Base-by-base conservation (phyloP, 2,329 filamentous ascomycete genomes). In the Phoma sp. region DNA sequence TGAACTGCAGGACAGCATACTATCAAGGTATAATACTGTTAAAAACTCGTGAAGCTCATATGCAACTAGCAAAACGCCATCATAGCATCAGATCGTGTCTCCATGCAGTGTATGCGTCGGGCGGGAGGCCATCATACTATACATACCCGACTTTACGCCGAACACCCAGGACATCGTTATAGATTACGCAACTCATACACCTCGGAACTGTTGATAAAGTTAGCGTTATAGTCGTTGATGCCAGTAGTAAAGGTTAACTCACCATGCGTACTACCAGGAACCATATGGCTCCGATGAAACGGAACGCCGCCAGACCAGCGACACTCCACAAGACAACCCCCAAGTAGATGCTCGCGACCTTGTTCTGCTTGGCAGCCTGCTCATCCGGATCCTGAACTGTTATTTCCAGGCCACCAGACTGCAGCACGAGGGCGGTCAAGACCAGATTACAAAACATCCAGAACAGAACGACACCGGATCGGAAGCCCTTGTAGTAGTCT, bases 401-500 rank as follows among this genome's bases (percentile, higher is more conserved):
- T 15, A 77, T 67, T 64, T 96, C 88, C 60, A 97, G 76, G 2
- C 95, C 94, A 22, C 90, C 94, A 1, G 91, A 88, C 71, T 90
- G 93, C 63, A 99, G 81, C 7, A 99, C 94, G 2, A 96, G 83
- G 0, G 94, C 94, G 0, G 86, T 87, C 6, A 99, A 85, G 0
- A 86, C 92, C 74, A 99, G 90, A 76, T 99, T 99, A 71, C 88
- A 92, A 68, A 98, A 91, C 84, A 99, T 96, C 95, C 95, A 99
- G 63, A 90, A 87, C 45, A 98, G 81, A 27, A 99, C 95, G 64
- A 97, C 93, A 25, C 91, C 86, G 19, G 91, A 96, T 60, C 95
- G 87, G 74, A 99, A 96, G 63, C 93, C 95, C 69, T 93, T 92
- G 84, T 99, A 99, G 78, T 98, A 99, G 75, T 99, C 95, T 81